phyloP scores from a whole-genome alignment of 805 yeast genomes.

The Lachancea cidri region DNA sequence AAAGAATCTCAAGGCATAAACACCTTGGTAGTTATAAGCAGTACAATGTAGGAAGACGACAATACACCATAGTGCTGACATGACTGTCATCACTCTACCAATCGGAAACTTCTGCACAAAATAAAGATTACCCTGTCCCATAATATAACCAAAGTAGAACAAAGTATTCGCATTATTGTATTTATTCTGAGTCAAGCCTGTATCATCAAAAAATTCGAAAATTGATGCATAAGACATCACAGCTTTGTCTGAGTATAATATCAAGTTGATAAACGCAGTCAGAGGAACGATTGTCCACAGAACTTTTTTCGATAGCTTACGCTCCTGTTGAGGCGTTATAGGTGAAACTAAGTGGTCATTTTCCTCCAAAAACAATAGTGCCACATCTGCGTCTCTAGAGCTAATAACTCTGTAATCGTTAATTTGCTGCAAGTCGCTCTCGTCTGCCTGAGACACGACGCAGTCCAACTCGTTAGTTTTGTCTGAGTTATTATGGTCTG shows the following conservation, averaged over 20 bases:
- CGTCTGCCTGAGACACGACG: neutral
- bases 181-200: slow-evolving; percentile 38
- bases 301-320: slow-evolving; percentile 36
- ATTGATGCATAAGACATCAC: slow-evolving; percentile 45
- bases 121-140: slow-evolving; percentile 43
- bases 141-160: slow-evolving; percentile 47
- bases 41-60: slow-evolving; percentile 44
- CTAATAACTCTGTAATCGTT: slow-evolving; percentile 21
- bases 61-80: slow-evolving; percentile 42
- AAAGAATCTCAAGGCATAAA: slow-evolving; percentile 44
- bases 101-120: slow-evolving; percentile 42
- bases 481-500: neutral
- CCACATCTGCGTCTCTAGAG: slow-evolving; percentile 38
- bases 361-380: slow-evolving; percentile 35
- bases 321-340: slow-evolving; percentile 41
- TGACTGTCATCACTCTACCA: slow-evolving; percentile 34
- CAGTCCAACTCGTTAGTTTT: neutral
- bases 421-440: neutral
- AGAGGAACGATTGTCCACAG: slow-evolving; percentile 35
- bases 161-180: slow-evolving; percentile 47
- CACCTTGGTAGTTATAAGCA: slow-evolving; percentile 42
- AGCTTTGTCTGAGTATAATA: slow-evolving; percentile 49
- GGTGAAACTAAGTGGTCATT: slow-evolving; percentile 33
- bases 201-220: slow-evolving; percentile 44
- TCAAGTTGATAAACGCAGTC: slow-evolving; percentile 36